Evolutionary conservation across 164 flowering plant genomes (phyloP).

Genomic region (Magnolia sinica): DNA sequence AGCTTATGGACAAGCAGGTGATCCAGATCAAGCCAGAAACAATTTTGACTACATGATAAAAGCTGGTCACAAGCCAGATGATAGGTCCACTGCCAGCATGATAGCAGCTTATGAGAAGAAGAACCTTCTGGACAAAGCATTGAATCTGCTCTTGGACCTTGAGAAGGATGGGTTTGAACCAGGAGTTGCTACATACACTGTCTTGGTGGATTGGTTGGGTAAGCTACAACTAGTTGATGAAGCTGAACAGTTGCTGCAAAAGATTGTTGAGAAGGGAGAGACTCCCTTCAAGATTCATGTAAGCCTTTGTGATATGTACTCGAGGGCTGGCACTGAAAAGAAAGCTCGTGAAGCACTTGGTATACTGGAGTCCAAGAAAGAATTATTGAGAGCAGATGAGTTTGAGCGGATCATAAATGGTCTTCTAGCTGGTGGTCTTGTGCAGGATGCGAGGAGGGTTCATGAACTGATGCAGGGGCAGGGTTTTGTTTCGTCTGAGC

Average conservation of each 20-base stretch:
- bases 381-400: constrained; percentile 42
- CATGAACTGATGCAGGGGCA: constrained; percentile 48
- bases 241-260: constrained; percentile 62
- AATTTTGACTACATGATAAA: constrained; percentile 58
- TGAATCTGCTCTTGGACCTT: constrained; percentile 59
- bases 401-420: constrained; percentile 64
- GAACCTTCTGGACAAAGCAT: constrained; percentile 69
- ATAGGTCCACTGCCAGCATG: constrained; percentile 66
- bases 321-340: constrained; percentile 51
- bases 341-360: constrained; percentile 69
- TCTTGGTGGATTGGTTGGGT: constrained; percentile 81
- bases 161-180: constrained; percentile 78
- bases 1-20: constrained; percentile 57
- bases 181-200: constrained; percentile 69
- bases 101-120: constrained; percentile 68
- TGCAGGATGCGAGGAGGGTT: constrained; percentile 57
- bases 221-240: constrained; percentile 70
- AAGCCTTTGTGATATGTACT: constrained; percentile 84
- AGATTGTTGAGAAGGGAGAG: constrained; percentile 58
- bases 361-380: constrained; percentile 64
- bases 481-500: constrained; percentile 50
- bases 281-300: constrained; percentile 59
- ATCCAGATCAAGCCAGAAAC: constrained; percentile 57
- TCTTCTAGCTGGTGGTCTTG: constrained; percentile 57
- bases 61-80: constrained; percentile 71